Evolutionary conservation across 2,329 filamentous ascomycete genomes (phyloP).

Genomic region (Apiospora rasikravindrae): DNA sequence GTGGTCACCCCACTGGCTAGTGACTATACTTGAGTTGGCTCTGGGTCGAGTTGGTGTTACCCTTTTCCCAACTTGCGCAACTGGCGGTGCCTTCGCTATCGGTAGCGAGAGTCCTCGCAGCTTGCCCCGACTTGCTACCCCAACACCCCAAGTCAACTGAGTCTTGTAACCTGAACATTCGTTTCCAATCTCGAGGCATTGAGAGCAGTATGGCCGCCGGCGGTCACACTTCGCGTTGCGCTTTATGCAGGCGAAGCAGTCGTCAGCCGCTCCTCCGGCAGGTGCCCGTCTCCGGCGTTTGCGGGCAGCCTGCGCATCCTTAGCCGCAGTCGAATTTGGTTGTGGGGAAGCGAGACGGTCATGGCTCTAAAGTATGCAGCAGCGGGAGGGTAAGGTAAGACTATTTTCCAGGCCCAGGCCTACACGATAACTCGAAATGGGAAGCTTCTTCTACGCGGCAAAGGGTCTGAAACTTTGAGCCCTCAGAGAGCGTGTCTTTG

Average conservation of each 20-base stretch:
- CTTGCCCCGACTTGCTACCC: constrained; percentile 94
- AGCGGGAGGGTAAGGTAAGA: constrained; percentile 18
- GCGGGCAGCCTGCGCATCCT: constrained; percentile 57
- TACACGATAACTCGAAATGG: constrained; percentile 24
- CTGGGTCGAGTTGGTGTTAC: constrained; percentile 47
- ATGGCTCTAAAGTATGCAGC: constrained; percentile 42
- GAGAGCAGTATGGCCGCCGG: constrained; percentile 90
- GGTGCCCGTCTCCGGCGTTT: constrained; percentile 88
- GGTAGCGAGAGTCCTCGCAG: constrained; percentile 84
- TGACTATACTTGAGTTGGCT: constrained; percentile 48
- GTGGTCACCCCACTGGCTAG: constrained; percentile 46
- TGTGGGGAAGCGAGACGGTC: constrained; percentile 56
- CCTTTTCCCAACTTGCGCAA: constrained; percentile 56
- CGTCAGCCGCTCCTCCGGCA: constrained; percentile 86
- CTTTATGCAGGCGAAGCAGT: constrained; percentile 93
- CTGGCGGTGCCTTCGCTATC: constrained; percentile 65
- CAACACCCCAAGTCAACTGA: constrained; percentile 94
- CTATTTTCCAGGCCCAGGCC: constrained; percentile 11
- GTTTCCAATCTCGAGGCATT: constrained; percentile 88
- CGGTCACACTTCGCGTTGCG: constrained; percentile 86
- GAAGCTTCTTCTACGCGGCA: constrained; percentile 32
- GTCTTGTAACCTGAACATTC: constrained; percentile 98
- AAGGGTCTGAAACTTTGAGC: constrained; percentile 35
- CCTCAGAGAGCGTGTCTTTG: constrained; percentile 40
- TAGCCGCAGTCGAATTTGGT: constrained; percentile 51